Base-by-base conservation (phyloP, 2,329 filamentous ascomycete species). In the Bipolaris zeicola region DNA sequence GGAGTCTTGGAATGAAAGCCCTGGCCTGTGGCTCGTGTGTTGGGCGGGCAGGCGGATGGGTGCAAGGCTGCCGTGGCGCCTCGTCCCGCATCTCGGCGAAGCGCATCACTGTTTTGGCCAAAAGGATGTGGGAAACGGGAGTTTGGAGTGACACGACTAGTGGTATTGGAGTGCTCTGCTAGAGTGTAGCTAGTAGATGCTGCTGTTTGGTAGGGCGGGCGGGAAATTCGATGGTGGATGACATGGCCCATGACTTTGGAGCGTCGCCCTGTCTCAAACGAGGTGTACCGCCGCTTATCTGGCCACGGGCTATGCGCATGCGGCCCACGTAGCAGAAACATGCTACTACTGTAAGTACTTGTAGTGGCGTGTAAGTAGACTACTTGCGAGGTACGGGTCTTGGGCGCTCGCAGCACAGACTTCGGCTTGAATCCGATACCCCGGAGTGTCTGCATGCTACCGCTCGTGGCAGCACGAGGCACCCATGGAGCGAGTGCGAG, bases 1-100 rank as follows among this genome's bases (percentile, higher is more conserved):
- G 26, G 26, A 28, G 26, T 28, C 26, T 28, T 28, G 26, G 26
- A 28, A 2, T 10, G 7, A 28, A 2, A 3, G 7, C 26, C 8
- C 26, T 28, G 26, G 26, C 26, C 8, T 28, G 26, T 28, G 26
- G 26, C 26, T 28, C 26, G 26, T 28, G 26, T 28, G 26, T 28
- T 28, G 26, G 1, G 26, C 26, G 26, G 26, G 26, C 26, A 10
- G 26, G 11, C 44, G 42, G 41, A 24, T 42, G 34, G 39, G 39
- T 33, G 38, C 49, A 53, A 33, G 54, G 50, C 50, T 57, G 18
- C 22, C 49, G 38, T 48, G 38, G 49, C 52, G 52, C 53, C 38
- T 57, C 49, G 54, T 57, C 43, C 54, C 54, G 54, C 50, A 57
- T 44, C 43, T 56, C 54, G 54, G 54, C 54, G 50, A 56, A 46